phyloP scores from a whole-genome alignment of 164 flowering plant species.

The Liquidambar formosana region DNA sequence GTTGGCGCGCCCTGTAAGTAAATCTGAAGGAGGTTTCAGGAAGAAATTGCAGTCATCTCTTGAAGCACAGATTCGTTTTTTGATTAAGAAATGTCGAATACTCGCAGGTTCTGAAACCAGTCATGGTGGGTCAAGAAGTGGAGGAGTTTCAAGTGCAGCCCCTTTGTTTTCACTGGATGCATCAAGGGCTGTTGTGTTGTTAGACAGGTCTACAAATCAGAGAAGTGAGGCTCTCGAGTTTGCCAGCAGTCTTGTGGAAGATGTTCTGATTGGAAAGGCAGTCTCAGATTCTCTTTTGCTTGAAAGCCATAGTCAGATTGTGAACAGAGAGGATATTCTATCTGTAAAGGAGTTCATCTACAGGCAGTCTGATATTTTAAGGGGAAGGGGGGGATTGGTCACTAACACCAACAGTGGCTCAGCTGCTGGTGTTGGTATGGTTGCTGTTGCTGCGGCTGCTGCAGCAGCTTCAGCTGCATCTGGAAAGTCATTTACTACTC shows the following conservation, averaged over 20 bases:
- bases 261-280: conserved; percentile 62
- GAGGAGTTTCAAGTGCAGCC: conserved; percentile 38
- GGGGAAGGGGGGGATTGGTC: conserved; percentile 76
- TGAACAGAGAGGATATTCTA: conserved; percentile 59
- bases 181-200: conserved; percentile 64
- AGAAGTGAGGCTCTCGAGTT: conserved; percentile 75
- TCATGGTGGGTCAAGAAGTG: conserved; percentile 64
- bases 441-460: conserved; percentile 89
- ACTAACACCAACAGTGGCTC: conserved; percentile 57
- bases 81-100: conserved; percentile 75
- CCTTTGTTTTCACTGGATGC: conserved; percentile 87
- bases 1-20: conserved; percentile 73
- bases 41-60: conserved; percentile 88
- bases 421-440: conserved; percentile 87
- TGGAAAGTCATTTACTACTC: conserved; percentile 51
- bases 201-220: conserved; percentile 54
- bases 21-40: conserved; percentile 62
- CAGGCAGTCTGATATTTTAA: conserved; percentile 68
- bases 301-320: conserved; percentile 59
- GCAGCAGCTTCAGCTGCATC: conserved; percentile 88
- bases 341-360: conserved; percentile 74
- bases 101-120: conserved; percentile 61
- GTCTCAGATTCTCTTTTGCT: conserved; percentile 71
- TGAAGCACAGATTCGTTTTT: conserved; percentile 82
- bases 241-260: conserved; percentile 67